A percentile compares a stretch with the other conserved stretches of the same genome.
Conservation (phyloP, 2,329 filamentous ascomycete genomes). For the Chaetomium strumarium region DNA sequence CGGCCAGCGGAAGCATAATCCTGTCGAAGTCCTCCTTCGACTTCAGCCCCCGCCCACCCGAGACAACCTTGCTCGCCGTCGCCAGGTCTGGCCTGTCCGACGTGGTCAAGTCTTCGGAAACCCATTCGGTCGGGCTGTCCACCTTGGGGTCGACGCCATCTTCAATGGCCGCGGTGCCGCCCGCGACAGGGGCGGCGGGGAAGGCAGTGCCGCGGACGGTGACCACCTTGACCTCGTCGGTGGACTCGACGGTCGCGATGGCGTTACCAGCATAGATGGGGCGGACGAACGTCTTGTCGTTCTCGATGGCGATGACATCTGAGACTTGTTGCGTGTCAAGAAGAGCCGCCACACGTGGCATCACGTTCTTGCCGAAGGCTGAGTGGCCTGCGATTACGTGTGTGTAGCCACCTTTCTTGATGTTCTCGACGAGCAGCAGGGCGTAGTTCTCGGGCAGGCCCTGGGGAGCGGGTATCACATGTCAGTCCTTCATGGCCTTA, state of each 20-base stretch:
- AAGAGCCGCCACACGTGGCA: slow-evolving; percentile 86
- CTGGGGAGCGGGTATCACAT: slow-evolving; percentile 36
- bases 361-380: slow-evolving; percentile 90
- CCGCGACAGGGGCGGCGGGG: slow-evolving; percentile 62
- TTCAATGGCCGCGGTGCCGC: slow-evolving; percentile 69
- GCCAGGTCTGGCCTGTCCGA: slow-evolving; percentile 90
- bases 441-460: slow-evolving; percentile 91
- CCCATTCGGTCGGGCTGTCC: slow-evolving; percentile 72
- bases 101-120: slow-evolving; percentile 88
- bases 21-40: slow-evolving; percentile 97
- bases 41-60: slow-evolving; percentile 89
- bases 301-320: slow-evolving; percentile 80
- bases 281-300: slow-evolving; percentile 89
- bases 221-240: slow-evolving; percentile 77
- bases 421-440: slow-evolving; percentile 89
- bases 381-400: slow-evolving; percentile 89
- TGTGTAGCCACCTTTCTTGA: slow-evolving; percentile 90
- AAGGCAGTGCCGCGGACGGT: slow-evolving; percentile 94
- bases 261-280: slow-evolving; percentile 98
- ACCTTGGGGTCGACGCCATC: slow-evolving; percentile 80
- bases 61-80: slow-evolving; percentile 85
- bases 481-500: neutral
- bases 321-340: slow-evolving; percentile 91
- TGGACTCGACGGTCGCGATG: slow-evolving; percentile 90
- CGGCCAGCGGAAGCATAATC: slow-evolving; percentile 85